Percentiles rank a stretch among this genome's conserved stretches.
Conservation (phyloP, 805 yeast genomes). For the Hanseniaspora opuntiae region DNA sequence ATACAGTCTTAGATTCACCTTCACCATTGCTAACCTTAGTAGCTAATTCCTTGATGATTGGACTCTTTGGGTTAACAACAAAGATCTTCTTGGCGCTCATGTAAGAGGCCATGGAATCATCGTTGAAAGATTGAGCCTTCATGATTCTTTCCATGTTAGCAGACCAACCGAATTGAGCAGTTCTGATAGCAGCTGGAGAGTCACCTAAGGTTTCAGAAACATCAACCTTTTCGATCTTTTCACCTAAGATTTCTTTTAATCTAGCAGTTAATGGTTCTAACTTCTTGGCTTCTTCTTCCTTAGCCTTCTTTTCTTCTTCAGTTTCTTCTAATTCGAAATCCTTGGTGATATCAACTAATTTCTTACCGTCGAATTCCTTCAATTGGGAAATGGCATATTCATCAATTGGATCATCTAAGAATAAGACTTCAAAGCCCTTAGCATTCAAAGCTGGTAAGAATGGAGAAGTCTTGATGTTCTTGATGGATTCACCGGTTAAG, state of each 20-base stretch:
- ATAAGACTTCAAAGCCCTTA: slow-evolving; percentile 94
- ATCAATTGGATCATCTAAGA: slow-evolving; percentile 97
- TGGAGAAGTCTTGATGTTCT: slow-evolving; percentile 98
- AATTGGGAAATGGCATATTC: slow-evolving; percentile 98
- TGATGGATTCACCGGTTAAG: slow-evolving; percentile 96
- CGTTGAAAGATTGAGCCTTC: slow-evolving; percentile 99
- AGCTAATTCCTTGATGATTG: slow-evolving; percentile 90
- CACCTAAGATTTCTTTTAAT: slow-evolving; percentile 93
- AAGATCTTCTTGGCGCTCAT: slow-evolving; percentile 99
- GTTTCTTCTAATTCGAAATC: slow-evolving; percentile 98
- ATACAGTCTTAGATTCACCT: slow-evolving; percentile 95
- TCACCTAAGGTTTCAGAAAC: slow-evolving; percentile 94
- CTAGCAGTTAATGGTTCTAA: slow-evolving; percentile 89
- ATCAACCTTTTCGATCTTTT: slow-evolving; percentile 97
- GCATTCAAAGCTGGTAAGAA: slow-evolving; percentile 97
- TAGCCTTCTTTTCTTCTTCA: slow-evolving; percentile 87
- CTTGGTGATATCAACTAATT: slow-evolving; percentile 96
- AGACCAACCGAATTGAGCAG: slow-evolving; percentile 99
- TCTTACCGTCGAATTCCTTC: slow-evolving; percentile 98
- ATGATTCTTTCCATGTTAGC: slow-evolving; percentile 99
- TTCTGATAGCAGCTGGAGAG: slow-evolving; percentile 99
- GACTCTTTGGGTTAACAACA: slow-evolving; percentile 93
- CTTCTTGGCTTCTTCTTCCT: slow-evolving; percentile 87
- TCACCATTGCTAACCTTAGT: slow-evolving; percentile 94
- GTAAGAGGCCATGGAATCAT: slow-evolving; percentile 96